These are phyloP conservation scores for Stephania yunnanensis DNA, from an alignment of 164 flowering plant genomes.

Conservation along the genomic window DNA sequence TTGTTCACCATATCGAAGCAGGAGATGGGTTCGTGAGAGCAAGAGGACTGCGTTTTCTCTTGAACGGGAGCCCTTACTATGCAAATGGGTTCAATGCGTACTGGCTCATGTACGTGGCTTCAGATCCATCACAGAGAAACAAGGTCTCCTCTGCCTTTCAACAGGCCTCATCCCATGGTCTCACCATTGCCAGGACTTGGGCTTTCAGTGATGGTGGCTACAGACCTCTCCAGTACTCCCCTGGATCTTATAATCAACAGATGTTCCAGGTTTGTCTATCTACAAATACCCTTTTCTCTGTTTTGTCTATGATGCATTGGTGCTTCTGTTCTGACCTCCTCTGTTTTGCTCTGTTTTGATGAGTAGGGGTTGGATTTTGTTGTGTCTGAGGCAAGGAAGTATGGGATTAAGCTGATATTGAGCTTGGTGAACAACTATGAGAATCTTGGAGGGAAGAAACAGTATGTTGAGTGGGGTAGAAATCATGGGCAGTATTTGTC, in stretches of 20 bases:
- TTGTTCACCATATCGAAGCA: slow-evolving; percentile 26
- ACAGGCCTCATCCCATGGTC: slow-evolving; percentile 53
- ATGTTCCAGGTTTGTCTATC: slow-evolving; percentile 55
- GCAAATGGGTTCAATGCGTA: slow-evolving; percentile 89
- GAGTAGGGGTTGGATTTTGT: slow-evolving; percentile 55
- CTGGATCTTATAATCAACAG: slow-evolving; percentile 72
- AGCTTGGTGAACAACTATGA: slow-evolving; percentile 71
- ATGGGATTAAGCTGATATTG: slow-evolving; percentile 60
- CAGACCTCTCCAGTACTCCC: slow-evolving; percentile 56
- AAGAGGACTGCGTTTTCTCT: slow-evolving; percentile 44
- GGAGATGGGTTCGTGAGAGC: slow-evolving; percentile 45
- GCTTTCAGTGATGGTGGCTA: slow-evolving; percentile 78
- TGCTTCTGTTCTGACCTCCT: slow-evolving; percentile 3
- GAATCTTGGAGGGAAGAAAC: slow-evolving; percentile 62
- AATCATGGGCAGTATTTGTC: slow-evolving; percentile 45
- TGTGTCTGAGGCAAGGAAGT: slow-evolving; percentile 59
- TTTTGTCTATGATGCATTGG: background rate
- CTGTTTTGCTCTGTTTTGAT: background rate
- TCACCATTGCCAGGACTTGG: slow-evolving; percentile 71
- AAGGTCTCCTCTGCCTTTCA: slow-evolving; percentile 55
- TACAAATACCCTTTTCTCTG: background rate
- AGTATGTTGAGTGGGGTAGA: slow-evolving; percentile 79
- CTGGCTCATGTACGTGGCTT: slow-evolving; percentile 69
- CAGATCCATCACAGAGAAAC: slow-evolving; percentile 52
- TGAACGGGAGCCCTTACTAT: slow-evolving; percentile 61